Evolutionary conservation across 176 grass and related monocot genomes (phyloP).

Genomic region (Melocanna baccifera): DNA sequence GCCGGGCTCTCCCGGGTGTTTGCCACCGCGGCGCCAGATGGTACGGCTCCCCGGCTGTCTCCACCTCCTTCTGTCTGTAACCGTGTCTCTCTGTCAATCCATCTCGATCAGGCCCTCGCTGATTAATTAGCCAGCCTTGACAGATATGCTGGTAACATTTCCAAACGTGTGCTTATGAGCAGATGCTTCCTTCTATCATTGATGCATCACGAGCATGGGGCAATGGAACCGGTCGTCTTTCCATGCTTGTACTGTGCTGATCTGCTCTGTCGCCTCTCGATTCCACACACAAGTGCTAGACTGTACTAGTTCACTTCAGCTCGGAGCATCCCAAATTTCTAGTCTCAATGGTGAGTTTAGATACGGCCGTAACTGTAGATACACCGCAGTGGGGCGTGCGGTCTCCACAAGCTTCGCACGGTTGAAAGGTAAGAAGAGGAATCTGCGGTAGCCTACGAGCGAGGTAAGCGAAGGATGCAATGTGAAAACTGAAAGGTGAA

Average conservation of each 20-base stretch:
- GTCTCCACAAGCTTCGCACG: background rate
- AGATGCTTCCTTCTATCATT: background rate
- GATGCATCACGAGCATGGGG: conserved; percentile 2
- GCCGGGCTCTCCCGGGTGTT: background rate
- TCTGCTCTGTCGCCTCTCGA: background rate
- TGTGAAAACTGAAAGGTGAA: background rate
- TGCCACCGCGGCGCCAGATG: background rate
- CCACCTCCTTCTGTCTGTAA: background rate
- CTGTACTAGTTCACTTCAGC: background rate
- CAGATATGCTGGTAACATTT: background rate
- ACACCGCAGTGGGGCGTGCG: background rate
- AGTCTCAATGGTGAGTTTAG: background rate
- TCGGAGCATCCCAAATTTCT: background rate
- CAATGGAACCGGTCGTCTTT: background rate
- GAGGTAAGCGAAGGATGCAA: background rate
- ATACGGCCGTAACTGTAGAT: background rate
- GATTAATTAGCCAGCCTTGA: background rate
- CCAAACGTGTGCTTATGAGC: background rate
- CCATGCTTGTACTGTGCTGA: background rate
- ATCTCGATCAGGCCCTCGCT: background rate
- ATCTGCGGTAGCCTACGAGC: background rate
- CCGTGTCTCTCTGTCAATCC: background rate
- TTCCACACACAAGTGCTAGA: background rate
- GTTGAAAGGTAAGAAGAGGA: background rate
- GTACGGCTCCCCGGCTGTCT: background rate